These are phyloP conservation scores for Flaveria sonorensis DNA, from an alignment of 129 eudicot species.

Conservation along the genomic window DNA sequence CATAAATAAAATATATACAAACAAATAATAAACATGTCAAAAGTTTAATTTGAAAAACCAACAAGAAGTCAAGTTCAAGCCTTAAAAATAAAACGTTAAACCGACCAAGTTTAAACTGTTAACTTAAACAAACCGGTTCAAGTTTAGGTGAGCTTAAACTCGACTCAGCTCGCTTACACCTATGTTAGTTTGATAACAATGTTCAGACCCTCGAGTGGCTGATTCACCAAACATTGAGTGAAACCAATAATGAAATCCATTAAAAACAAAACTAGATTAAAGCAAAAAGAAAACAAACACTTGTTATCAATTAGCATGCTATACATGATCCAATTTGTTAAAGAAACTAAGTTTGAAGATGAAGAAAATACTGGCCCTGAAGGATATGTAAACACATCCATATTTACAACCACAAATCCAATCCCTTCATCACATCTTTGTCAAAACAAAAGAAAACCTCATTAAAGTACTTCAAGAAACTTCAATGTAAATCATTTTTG, in stretches of 20 bases:
- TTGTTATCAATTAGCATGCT: constrained; percentile 34
- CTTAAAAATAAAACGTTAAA: no score
- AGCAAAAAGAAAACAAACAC: neutral
- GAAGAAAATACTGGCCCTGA: constrained; percentile 25
- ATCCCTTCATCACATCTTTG: constrained; percentile 31
- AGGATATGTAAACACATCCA: constrained; percentile 39
- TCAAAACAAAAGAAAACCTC: constrained; percentile 21
- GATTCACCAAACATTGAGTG: neutral
- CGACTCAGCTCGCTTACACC: no score
- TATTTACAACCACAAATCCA: constrained; percentile 41
- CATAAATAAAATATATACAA: no score
- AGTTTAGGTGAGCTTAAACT: no score
- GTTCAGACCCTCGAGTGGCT: no score
- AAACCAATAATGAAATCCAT: neutral
- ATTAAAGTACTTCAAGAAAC: constrained; percentile 14
- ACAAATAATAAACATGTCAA: no score
- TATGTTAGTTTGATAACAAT: no score
- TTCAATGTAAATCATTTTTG: constrained; percentile 13
- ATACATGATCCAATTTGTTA: constrained; percentile 35
- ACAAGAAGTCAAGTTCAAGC: no score
- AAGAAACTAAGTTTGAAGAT: constrained; percentile 21
- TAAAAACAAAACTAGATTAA: neutral
- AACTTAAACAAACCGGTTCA: no score
- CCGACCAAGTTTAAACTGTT: no score
- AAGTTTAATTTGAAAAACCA: no score